Conservation (phyloP, 2,329 filamentous ascomycete species). For the Aspergillus chevalieri region DNA sequence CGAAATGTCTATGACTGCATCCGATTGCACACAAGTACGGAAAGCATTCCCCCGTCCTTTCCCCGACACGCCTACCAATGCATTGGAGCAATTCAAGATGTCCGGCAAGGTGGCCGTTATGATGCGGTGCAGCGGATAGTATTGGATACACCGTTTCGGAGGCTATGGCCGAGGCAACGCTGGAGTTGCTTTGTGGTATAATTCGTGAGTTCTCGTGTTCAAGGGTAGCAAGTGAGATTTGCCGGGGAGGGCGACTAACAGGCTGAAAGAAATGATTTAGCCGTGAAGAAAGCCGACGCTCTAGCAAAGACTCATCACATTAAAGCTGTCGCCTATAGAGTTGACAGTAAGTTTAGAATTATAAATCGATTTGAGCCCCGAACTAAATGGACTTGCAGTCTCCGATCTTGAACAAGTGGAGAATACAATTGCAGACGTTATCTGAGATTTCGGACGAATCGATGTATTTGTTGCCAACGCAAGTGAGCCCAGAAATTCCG, state of each 20-base stretch:
- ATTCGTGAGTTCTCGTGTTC: constrained; percentile 19
- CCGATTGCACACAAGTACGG: constrained; percentile 24
- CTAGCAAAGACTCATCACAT: constrained; percentile 31
- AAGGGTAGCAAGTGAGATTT: neutral
- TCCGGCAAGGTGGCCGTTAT: constrained; percentile 36
- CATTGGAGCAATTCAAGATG: constrained; percentile 42
- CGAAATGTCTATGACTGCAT: constrained; percentile 36
- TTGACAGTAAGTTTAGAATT: constrained; percentile 26
- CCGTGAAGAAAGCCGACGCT: constrained; percentile 31
- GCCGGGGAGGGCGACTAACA: too few species aligned
- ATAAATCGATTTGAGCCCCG: neutral
- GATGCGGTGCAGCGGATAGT: constrained; percentile 43
- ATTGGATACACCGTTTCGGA: constrained; percentile 43
- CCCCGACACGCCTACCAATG: constrained; percentile 37
- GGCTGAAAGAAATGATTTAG: constrained; percentile 23
- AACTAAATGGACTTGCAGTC: constrained; percentile 23
- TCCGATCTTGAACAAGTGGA: constrained; percentile 36
- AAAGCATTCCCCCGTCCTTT: constrained; percentile 35
- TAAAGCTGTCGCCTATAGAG: constrained; percentile 39
- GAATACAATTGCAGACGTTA: constrained; percentile 28
- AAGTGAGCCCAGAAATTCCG: constrained; percentile 14
- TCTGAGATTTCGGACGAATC: constrained; percentile 36
- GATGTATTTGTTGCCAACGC: constrained; percentile 43
- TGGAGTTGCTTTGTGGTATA: constrained; percentile 39
- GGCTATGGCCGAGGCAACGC: constrained; percentile 44